Percentiles rank a stretch among this genome's conserved stretches.
These are phyloP conservation scores for cucumber (Cucumis sativus) DNA, from an alignment of 306 rosid species.

Conservation along the genomic window Cucumber_9930_V3 NC_026658.2:25991001-25991500, in stretches of 20 bases:
- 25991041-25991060: constrained; percentile 58
- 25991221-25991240: constrained; percentile 17
- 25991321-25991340: constrained; percentile 21
- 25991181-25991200: constrained; percentile 18
- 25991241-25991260: constrained; percentile 18
- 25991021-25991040: constrained; percentile 59
- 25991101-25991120: constrained; percentile 9
- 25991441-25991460: constrained; percentile 85
- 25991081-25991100: constrained; percentile 24
- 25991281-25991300: constrained; percentile 4
- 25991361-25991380: constrained; percentile 65
- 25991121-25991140: constrained; percentile 18
- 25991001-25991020: constrained; percentile 64
- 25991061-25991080: constrained; percentile 25
- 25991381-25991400: constrained; percentile 80
- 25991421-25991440: constrained; percentile 84
- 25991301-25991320: constrained; percentile 27
- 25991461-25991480: constrained; percentile 69
- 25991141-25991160: constrained; percentile 5
- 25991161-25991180: constrained; percentile 17
- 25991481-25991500: constrained; percentile 79
- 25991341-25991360: constrained; percentile 45
- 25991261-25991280: constrained; percentile 21
- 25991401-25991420: constrained; percentile 57
- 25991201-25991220: constrained; percentile 17